Conservation (phyloP, 2,329 filamentous ascomycete genomes). For the Calonectria ilicicola region DNA sequence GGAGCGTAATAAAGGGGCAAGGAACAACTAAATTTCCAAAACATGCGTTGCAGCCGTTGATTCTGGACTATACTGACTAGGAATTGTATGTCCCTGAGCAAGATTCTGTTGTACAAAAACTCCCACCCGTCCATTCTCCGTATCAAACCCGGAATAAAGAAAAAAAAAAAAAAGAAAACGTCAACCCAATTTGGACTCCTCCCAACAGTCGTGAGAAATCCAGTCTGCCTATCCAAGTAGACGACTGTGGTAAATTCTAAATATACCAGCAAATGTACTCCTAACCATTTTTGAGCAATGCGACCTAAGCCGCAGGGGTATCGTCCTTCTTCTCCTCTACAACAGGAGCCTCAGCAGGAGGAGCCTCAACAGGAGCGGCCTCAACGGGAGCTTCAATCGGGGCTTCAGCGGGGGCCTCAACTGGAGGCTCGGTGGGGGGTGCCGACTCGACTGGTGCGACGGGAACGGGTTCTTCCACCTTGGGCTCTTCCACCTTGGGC, state of each 20-base stretch:
- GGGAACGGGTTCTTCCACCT: conserved; percentile 13
- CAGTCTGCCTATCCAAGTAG: conserved; percentile 18
- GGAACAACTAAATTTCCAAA: neutral
- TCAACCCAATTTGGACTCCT: conserved; percentile 4
- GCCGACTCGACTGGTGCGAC: conserved; percentile 20
- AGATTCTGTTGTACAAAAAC: conserved; percentile 27
- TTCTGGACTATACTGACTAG: conserved; percentile 13
- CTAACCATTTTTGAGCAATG: neutral
- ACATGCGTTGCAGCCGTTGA: conserved; percentile 2
- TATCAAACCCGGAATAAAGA: conserved; percentile 11
- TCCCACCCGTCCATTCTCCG: conserved; percentile 12
- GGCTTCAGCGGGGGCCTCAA: neutral
- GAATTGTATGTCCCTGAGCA: conserved; percentile 8
- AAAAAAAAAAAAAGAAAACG: neutral
- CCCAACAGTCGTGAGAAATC: conserved; percentile 7
- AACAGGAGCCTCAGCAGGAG: neutral
- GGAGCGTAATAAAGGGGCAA: neutral
- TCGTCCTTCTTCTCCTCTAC: conserved; percentile 25
- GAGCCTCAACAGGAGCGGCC: neutral
- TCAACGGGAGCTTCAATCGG: no score
- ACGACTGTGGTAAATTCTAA: neutral
- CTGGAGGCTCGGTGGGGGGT: neutral
- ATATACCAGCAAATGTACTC: conserved; percentile 2
- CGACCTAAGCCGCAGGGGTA: conserved; percentile 10
- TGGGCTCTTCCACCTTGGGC: no score